Evolutionary conservation across 768 basidiomycete species (phyloP), one percentile per base, ranked within the genome.

Genomic region (Melanogaster broomeanus): DNA sequence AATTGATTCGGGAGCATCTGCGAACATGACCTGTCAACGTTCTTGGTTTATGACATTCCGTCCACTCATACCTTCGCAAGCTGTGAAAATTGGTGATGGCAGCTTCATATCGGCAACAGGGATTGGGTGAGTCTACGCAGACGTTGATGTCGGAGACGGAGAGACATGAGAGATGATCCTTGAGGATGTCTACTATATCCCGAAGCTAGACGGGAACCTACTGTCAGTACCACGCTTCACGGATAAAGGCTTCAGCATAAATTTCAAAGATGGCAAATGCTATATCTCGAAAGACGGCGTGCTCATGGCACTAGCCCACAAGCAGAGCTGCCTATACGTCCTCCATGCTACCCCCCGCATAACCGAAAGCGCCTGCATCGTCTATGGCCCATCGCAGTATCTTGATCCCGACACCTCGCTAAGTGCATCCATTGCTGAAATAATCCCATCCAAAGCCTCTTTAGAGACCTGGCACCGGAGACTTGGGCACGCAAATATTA

Each of bases 161-260:
- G 3, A 31, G 16, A 49, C 42, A 15, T 8, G 25, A 27, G 25
- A 27, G 25, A 27, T 27, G 4, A 18, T 62, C 8, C 8, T 53
- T 5, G 28, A 28, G 6, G 45, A 47, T 27, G 27, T 52, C 6
- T 52, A 52, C 13, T 47, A 42, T 22, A 16, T 52, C 2, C 45
- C 51, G 19, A 39, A 47, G 3, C 39, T 52, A 9, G 45, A 53
- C 28, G 37, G 9, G 7, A 63, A 65, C 42, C 53, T 63, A 1
- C 30, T 63, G 15, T 63, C 58, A 12, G 59, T 63, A 27, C 47
- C 60, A 6, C 39, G 39, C 1, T 48, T 62, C 21, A 41, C 51
- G 3, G 13, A 22, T 2, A 37, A 39, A 16, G 31, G 30, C 8
- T 22, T 49, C 10, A 4, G 8, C 25, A 27, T 27, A 27, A 8